Percentiles rank a stretch among this genome's conserved stretches.
These are phyloP conservation scores for Typha latifolia DNA, from an alignment of 176 grass and related monocot genomes.

Conservation along the genomic window DNA sequence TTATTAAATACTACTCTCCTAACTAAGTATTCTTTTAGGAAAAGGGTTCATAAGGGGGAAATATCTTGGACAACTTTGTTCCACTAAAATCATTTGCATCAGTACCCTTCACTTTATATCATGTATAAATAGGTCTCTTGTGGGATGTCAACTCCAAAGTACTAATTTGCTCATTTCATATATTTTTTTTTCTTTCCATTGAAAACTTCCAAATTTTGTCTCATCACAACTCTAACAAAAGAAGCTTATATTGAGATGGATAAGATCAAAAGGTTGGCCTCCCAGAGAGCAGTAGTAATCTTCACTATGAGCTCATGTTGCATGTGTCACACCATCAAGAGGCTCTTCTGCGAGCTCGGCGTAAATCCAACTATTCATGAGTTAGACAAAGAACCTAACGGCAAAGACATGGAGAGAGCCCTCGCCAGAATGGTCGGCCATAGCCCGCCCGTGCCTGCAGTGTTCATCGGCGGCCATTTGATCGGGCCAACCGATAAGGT, in stretches of 20 bases:
- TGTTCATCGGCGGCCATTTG: slow-evolving; percentile 16
- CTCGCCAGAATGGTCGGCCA: slow-evolving; percentile 8
- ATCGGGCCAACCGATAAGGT: slow-evolving; percentile 16
- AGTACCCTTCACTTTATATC: too few relatives aligned
- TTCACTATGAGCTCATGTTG: slow-evolving; percentile 21
- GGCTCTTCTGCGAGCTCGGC: slow-evolving; percentile 14
- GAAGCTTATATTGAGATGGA: not conserved
- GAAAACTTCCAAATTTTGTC: not conserved
- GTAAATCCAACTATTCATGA: slow-evolving; percentile 12
- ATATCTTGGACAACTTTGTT: too few relatives aligned
- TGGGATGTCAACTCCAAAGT: too few relatives aligned
- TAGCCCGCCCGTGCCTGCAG: not conserved
- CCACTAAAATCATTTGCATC: too few relatives aligned
- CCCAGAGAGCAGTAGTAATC: slow-evolving; percentile 16
- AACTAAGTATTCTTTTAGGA: too few relatives aligned
- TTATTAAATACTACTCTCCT: too few relatives aligned
- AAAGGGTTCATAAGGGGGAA: too few relatives aligned
- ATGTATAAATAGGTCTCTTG: too few relatives aligned
- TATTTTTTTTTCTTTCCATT: not conserved
- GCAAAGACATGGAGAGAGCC: slow-evolving; percentile 3
- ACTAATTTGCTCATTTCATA: too few relatives aligned
- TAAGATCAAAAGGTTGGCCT: slow-evolving; percentile 1
- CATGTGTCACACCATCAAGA: slow-evolving; percentile 24
- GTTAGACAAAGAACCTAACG: slow-evolving; percentile 18
- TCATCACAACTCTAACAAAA: not conserved